phyloP scores from a whole-genome alignment of 1,139 yeast genomes.

The Yamadazyma dendronema region DNA sequence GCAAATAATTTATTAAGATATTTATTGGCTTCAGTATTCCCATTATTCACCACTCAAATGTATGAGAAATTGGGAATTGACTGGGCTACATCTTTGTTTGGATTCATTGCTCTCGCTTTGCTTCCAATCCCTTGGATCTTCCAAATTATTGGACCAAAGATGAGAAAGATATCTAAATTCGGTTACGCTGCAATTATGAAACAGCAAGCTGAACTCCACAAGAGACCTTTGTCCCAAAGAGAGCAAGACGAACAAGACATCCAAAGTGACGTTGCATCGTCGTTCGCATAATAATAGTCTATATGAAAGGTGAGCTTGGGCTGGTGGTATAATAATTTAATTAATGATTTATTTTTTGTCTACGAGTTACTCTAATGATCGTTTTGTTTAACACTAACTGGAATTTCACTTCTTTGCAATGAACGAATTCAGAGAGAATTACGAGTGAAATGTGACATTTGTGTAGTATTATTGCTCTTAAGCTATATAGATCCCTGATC shows the following conservation, averaged over 20 bases:
- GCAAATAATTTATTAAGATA: constrained; percentile 76
- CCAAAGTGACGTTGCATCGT: constrained; percentile 3
- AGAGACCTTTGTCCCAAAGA: constrained; percentile 1
- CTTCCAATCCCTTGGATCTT: constrained; percentile 47
- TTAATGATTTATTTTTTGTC: no score
- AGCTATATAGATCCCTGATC: neutral
- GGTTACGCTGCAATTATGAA: constrained; percentile 38
- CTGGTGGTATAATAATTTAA: neutral
- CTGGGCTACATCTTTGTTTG: constrained; percentile 41
- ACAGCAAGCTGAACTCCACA: neutral
- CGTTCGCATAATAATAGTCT: neutral
- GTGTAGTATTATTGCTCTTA: neutral
- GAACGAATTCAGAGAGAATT: neutral
- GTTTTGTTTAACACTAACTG: no score
- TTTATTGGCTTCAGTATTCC: constrained; percentile 59
- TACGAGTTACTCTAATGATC: no score
- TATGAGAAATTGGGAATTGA: constrained; percentile 35
- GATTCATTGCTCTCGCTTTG: constrained; percentile 32
- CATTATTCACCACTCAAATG: constrained; percentile 47
- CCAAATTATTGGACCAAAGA: constrained; percentile 50
- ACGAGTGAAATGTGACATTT: no score
- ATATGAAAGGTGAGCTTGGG: no score
- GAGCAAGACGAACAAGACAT: constrained; percentile 5
- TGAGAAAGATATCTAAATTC: constrained; percentile 55
- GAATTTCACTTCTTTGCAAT: neutral